phyloP scores from a whole-genome alignment of 768 basidiomycete species.

The Lepiota venenata region DNA sequence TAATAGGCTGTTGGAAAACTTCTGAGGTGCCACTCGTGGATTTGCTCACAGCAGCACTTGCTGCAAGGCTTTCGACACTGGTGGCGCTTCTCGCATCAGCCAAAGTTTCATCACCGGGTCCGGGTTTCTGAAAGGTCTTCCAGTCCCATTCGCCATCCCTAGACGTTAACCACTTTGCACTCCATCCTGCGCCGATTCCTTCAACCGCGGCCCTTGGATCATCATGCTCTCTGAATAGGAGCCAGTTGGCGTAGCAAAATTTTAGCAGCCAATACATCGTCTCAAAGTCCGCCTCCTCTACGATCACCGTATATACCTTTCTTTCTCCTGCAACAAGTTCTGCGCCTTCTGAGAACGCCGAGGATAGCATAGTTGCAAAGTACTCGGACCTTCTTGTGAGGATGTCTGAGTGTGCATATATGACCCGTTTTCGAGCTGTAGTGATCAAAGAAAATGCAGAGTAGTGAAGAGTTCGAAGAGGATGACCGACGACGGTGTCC shows the following conservation, averaged over 20 bases:
- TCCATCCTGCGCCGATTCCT: constrained; percentile 66
- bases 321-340: constrained; percentile 40
- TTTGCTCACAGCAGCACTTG: constrained; percentile 23
- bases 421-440: constrained; percentile 64
- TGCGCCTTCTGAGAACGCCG: constrained; percentile 62
- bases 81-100: constrained; percentile 46
- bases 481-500: constrained; percentile 27
- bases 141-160: constrained; percentile 65
- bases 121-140: constrained; percentile 52
- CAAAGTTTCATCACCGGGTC: constrained; percentile 24
- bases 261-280: constrained; percentile 80
- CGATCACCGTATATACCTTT: constrained; percentile 61
- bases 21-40: constrained; percentile 30
- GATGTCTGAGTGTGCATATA: constrained; percentile 81
- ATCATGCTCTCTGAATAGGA: constrained; percentile 65
- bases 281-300: constrained; percentile 75
- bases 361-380: constrained; percentile 71
- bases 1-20: constrained; percentile 17
- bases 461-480: constrained; percentile 39
- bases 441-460: constrained; percentile 40
- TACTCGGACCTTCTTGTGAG: constrained; percentile 74
- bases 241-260: constrained; percentile 74
- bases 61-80: constrained; percentile 45
- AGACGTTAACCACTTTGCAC: constrained; percentile 50
- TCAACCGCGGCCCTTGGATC: constrained; percentile 67